Conservation (phyloP, 2,329 filamentous ascomycete genomes). For the Penicillium fuscoglaucum region DNA sequence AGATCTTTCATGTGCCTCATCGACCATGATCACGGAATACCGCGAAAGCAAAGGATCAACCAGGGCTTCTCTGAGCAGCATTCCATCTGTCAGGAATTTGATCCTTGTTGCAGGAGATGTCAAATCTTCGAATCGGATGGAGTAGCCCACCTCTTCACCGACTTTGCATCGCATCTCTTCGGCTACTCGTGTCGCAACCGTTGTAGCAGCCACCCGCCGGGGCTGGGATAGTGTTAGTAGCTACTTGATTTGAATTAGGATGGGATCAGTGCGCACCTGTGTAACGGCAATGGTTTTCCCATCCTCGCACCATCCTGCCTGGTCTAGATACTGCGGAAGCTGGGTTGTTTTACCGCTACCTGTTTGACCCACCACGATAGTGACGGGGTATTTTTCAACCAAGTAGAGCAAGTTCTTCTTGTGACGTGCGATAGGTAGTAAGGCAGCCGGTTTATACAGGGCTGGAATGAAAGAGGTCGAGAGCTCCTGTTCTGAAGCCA, state of each 20-base stretch:
- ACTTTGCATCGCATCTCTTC: constrained; percentile 84
- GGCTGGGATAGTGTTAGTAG: constrained; percentile 58
- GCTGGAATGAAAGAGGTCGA: constrained; percentile 66
- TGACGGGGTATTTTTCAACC: constrained; percentile 79
- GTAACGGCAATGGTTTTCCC: constrained; percentile 85
- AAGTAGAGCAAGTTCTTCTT: constrained; percentile 78
- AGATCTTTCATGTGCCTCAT: constrained; percentile 93
- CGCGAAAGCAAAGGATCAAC: constrained; percentile 87
- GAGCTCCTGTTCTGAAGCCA: constrained; percentile 48
- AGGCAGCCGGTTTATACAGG: constrained; percentile 77
- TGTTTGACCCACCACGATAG: constrained; percentile 88
- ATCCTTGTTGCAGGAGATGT: constrained; percentile 83
- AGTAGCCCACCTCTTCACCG: constrained; percentile 90
- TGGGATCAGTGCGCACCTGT: constrained; percentile 64
- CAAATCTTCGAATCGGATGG: constrained; percentile 86
- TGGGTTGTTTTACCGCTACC: constrained; percentile 96
- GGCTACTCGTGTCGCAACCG: constrained; percentile 82
- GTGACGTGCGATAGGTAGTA: constrained; percentile 86
- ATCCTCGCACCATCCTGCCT: constrained; percentile 83
- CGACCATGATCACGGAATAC: constrained; percentile 96
- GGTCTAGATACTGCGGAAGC: constrained; percentile 85
- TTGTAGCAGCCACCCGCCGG: constrained; percentile 84
- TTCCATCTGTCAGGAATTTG: constrained; percentile 92
- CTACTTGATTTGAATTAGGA: background rate
- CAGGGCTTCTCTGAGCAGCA: constrained; percentile 86